Conservation (phyloP, 1,139 yeast species). For the Taphrina populina region DNA sequence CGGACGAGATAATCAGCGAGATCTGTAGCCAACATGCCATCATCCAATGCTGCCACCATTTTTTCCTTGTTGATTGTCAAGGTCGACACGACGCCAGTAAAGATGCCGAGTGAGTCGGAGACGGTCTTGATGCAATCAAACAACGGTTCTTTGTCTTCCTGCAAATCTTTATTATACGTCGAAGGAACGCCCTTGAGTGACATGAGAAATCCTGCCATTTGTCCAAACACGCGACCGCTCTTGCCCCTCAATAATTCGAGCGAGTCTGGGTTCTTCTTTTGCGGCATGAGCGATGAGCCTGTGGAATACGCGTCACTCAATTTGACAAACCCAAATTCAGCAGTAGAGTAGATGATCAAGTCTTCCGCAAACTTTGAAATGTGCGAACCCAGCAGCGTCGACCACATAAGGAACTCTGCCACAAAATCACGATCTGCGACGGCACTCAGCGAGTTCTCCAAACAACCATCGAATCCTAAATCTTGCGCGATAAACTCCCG, state of each 20-base stretch:
- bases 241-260: slow-evolving; percentile 93
- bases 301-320: slow-evolving; percentile 97
- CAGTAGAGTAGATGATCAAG: slow-evolving; percentile 90
- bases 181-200: slow-evolving; percentile 93
- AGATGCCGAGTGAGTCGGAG: slow-evolving; percentile 87
- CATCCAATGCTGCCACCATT: slow-evolving; percentile 85
- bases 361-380: slow-evolving; percentile 92
- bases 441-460: slow-evolving; percentile 92
- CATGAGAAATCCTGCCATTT: slow-evolving; percentile 93
- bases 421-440: slow-evolving; percentile 97
- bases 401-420: slow-evolving; percentile 96
- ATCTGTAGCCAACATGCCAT: slow-evolving; percentile 99
- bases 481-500: slow-evolving; percentile 80
- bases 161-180: slow-evolving; percentile 96
- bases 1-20: slow-evolving; percentile 95
- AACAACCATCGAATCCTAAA: slow-evolving; percentile 75
- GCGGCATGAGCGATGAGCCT: slow-evolving; percentile 98
- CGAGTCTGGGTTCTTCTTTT: slow-evolving; percentile 96
- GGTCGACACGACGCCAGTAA: slow-evolving; percentile 94
- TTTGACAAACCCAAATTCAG: slow-evolving; percentile 91
- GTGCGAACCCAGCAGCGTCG: slow-evolving; percentile 92
- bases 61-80: slow-evolving; percentile 65
- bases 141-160: slow-evolving; percentile 96
- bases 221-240: slow-evolving; percentile 95
- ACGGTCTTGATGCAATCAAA: slow-evolving; percentile 88